These are phyloP conservation scores for Hypoxylon fragiforme DNA, from an alignment of 495 filamentous ascomycete species.

Conservation along the genomic window DNA sequence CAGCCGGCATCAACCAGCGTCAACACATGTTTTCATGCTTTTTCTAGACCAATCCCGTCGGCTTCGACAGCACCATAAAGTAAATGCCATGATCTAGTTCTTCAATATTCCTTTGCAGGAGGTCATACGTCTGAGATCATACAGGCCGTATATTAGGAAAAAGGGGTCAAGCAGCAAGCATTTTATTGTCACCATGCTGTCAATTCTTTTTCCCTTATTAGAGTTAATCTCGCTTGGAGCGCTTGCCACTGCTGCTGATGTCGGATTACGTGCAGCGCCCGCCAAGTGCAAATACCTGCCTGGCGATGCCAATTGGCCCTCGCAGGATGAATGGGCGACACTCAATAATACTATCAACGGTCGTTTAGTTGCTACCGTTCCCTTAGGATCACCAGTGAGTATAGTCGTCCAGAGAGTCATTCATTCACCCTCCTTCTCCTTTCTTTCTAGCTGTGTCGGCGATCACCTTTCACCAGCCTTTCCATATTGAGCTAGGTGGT, in stretches of 20 bases:
- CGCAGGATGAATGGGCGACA: slow-evolving; percentile 41
- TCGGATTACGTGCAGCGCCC: not conserved
- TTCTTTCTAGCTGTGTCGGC: too few species aligned
- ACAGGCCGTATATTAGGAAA: not conserved
- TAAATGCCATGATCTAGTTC: not conserved
- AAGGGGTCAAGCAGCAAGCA: not conserved
- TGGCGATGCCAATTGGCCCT: slow-evolving; percentile 53
- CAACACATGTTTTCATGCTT: too few species aligned
- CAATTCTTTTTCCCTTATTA: not conserved
- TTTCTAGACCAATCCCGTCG: not conserved
- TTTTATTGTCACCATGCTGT: slow-evolving; percentile 7
- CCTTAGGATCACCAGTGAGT: slow-evolving; percentile 45
- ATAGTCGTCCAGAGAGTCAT: too few species aligned
- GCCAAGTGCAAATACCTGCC: slow-evolving; percentile 32
- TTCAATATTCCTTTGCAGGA: not conserved
- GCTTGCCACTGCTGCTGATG: slow-evolving; percentile 1
- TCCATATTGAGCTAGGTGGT: too few species aligned
- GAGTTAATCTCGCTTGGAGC: not conserved
- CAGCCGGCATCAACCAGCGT: too few species aligned
- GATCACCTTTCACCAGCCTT: too few species aligned
- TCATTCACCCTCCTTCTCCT: too few species aligned
- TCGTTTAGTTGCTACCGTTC: slow-evolving; percentile 49
- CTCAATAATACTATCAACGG: slow-evolving; percentile 52
- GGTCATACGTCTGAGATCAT: too few species aligned
- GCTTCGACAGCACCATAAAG: not conserved